phyloP scores from a whole-genome alignment of 805 yeast genomes.

The Monosporozyma yasuniensis region DNA sequence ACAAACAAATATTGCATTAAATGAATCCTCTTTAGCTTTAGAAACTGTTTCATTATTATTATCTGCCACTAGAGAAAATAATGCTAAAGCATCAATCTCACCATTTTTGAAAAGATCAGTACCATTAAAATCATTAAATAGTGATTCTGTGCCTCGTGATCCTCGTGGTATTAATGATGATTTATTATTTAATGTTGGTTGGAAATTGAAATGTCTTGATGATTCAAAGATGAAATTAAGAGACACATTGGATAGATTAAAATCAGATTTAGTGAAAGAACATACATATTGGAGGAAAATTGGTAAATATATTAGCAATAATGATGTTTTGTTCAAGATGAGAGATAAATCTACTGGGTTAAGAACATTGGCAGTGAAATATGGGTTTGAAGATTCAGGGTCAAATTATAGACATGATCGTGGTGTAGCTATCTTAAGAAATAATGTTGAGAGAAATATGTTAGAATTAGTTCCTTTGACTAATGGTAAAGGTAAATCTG shows the following conservation, averaged over 20 bases:
- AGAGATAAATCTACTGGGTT: slow-evolving; percentile 47
- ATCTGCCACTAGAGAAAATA: slow-evolving; percentile 73
- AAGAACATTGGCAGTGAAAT: slow-evolving; percentile 63
- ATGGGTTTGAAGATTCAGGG: slow-evolving; percentile 89
- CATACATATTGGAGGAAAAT: slow-evolving; percentile 45
- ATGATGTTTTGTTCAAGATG: slow-evolving; percentile 47
- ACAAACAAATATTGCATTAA: slow-evolving; percentile 58
- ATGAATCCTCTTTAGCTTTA: slow-evolving; percentile 79
- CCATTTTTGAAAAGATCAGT: slow-evolving; percentile 68
- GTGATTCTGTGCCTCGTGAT: slow-evolving; percentile 28
- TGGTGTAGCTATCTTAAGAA: slow-evolving; percentile 66
- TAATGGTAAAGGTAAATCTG: background rate
- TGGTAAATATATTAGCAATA: slow-evolving; percentile 20
- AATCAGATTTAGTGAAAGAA: slow-evolving; percentile 51
- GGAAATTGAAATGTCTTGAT: slow-evolving; percentile 70
- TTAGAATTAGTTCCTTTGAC: slow-evolving; percentile 35
- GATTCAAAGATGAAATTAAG: slow-evolving; percentile 46
- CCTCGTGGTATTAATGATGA: slow-evolving; percentile 16
- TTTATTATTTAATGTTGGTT: slow-evolving; percentile 42
- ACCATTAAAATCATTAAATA: slow-evolving; percentile 64
- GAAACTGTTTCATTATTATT: slow-evolving; percentile 81
- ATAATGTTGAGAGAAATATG: slow-evolving; percentile 31
- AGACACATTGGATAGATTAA: slow-evolving; percentile 42
- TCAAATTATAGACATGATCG: slow-evolving; percentile 57
- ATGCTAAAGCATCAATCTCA: slow-evolving; percentile 82